phyloP scores from a whole-genome alignment of 1,284 basidiomycete species.

The Sporisorium exsertum region DNA sequence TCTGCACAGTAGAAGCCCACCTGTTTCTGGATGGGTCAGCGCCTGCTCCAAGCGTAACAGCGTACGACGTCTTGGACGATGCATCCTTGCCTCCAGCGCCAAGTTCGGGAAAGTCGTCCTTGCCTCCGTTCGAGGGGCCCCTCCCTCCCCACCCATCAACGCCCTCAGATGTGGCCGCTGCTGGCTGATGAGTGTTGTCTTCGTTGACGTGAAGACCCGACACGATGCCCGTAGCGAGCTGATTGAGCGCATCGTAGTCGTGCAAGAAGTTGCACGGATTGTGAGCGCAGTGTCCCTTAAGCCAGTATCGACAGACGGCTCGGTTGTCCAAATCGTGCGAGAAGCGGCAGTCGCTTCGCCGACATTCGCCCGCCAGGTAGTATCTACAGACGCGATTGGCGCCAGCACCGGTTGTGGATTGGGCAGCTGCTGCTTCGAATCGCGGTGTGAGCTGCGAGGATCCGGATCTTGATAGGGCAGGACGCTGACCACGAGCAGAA shows the following conservation, averaged over 20 bases:
- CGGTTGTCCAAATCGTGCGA: conserved; percentile 70
- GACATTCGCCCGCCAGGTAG: conserved; percentile 94
- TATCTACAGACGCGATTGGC: conserved; percentile 83
- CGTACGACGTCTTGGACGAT: conserved; percentile 37
- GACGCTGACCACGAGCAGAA: conserved; percentile 22
- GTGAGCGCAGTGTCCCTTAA: conserved; percentile 80
- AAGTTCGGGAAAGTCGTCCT: conserved; percentile 86
- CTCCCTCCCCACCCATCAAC: neutral
- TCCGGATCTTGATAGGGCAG: conserved; percentile 24
- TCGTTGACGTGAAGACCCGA: conserved; percentile 69
- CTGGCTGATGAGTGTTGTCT: conserved; percentile 40
- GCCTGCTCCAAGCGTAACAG: conserved; percentile 27
- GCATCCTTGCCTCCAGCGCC: conserved; percentile 64
- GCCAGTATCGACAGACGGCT: conserved; percentile 95
- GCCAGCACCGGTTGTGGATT: conserved; percentile 9
- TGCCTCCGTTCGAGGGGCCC: conserved; percentile 9
- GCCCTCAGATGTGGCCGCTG: conserved; percentile 70
- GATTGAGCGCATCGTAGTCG: conserved; percentile 75
- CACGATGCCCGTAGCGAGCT: conserved; percentile 71
- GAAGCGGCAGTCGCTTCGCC: conserved; percentile 95
- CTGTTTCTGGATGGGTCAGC: conserved; percentile 52
- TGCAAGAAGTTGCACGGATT: conserved; percentile 68
- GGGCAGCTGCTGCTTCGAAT: conserved; percentile 13
- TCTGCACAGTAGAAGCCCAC: conserved; percentile 59
- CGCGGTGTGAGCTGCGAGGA: conserved; percentile 27